Evolutionary conservation across 2,329 filamentous ascomycete genomes (phyloP).

Genomic region (Fusarium piperis): DNA sequence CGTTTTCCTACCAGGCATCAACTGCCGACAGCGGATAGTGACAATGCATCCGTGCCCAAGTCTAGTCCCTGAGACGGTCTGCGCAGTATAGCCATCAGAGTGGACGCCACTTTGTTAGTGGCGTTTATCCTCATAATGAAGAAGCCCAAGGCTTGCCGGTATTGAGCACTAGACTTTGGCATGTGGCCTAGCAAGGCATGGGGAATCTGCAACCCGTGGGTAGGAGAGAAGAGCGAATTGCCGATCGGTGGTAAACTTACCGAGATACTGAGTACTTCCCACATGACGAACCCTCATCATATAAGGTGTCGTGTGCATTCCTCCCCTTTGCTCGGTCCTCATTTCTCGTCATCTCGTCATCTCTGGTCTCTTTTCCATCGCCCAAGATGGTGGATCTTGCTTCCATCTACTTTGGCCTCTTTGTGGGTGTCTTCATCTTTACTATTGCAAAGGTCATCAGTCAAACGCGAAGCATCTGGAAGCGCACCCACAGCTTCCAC

Average conservation of each 20-base stretch:
- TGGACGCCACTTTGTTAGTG: background rate
- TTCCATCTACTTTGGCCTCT: constrained; percentile 39
- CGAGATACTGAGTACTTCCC: background rate
- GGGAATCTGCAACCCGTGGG: background rate
- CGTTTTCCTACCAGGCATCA: background rate
- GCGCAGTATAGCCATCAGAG: background rate
- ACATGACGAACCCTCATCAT: background rate
- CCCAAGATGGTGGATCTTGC: constrained; percentile 32
- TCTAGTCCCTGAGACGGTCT: background rate
- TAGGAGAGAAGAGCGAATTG: background rate
- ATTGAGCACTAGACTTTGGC: background rate
- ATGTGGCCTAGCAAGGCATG: background rate
- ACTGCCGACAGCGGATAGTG: background rate
- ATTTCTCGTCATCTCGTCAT: background rate
- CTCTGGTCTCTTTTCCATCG: background rate
- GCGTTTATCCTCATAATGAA: background rate
- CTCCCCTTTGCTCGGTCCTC: background rate
- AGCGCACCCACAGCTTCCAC: constrained; percentile 19
- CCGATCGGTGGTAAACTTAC: background rate
- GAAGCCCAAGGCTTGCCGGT: background rate
- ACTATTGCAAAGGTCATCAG: constrained; percentile 34
- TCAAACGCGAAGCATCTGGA: constrained; percentile 37
- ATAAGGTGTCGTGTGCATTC: background rate
- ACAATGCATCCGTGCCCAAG: background rate
- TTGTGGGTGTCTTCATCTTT: constrained; percentile 41